Base-by-base conservation (phyloP, 2,329 filamentous ascomycete genomes). In the Metarhizium rileyi region DNA sequence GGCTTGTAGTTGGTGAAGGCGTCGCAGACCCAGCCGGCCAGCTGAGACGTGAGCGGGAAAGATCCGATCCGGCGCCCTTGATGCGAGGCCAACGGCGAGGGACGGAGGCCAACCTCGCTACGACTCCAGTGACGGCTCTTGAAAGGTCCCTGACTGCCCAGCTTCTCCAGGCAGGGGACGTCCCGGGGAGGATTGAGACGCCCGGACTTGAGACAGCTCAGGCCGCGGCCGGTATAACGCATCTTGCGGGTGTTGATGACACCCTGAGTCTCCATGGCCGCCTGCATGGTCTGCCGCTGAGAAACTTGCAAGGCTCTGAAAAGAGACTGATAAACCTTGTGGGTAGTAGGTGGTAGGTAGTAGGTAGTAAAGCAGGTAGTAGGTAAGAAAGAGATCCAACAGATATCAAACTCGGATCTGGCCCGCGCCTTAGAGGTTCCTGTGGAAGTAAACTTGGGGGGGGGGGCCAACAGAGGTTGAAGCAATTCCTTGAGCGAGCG, bases 31-130 rank as follows among this genome's bases (percentile, higher is more conserved):
- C 50, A 52, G 35, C 22, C 14, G n/a, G 47, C 30, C 4, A 52
- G 44, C 2, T 16, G 28, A 2, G 50, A 52, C 3, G 50, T 52
- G 12, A 52, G 42, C 12, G 50, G 50, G 22, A 45, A 52, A 3
- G 14, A 35, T 1, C 48, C 43, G 27, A 50, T 46, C 14, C 25
- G 41, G n/a, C 20, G 33, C 12, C 33, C 35, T 23, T 14, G 28
- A 3, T 20, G 18, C 22, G 23, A n/a, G 8, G 30, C 2, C 8
- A 6, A 14, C 6, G 33, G 20, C 5, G 42, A 27, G 2, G 3
- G 16, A 4, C 5, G 23, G 28, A 38, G 42, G 3, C 28, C 5
- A 23, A n/a, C 7, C 10, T 26, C 20, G 8, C n/a, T 42, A 5
- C 2, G 5, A 18, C 10, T 26, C 48, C 43, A 50, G 18, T 27